A percentile compares a stretch with the other conserved stretches of the same genome.
These are phyloP conservation scores for Calophaca sinica DNA, from an alignment of 306 rosid species.

Conservation along the genomic window DNA sequence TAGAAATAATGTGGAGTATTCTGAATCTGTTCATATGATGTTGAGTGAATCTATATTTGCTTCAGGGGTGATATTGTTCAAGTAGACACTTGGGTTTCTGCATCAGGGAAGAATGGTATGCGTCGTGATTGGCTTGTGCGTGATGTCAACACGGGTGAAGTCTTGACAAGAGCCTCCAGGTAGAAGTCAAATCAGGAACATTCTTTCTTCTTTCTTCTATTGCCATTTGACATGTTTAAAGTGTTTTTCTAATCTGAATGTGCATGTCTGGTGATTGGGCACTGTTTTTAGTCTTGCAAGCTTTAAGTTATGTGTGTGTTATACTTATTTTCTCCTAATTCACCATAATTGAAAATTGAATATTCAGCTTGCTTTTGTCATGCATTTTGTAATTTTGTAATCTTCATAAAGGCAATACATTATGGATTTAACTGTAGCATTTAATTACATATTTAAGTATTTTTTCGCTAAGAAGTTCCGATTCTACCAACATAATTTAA, in stretches of 20 bases:
- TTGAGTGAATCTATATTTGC: conserved; percentile 45
- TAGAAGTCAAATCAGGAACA: conserved; percentile 42
- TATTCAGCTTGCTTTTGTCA: conserved; percentile 24
- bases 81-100: conserved; percentile 92
- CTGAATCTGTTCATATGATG: conserved; percentile 39
- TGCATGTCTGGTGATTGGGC: background rate
- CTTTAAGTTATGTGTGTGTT: conserved; percentile 22
- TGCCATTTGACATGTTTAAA: conserved; percentile 14
- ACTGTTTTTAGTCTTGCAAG: conserved; percentile 16
- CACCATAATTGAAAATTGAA: conserved; percentile 11
- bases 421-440: background rate
- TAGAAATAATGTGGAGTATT: conserved; percentile 13
- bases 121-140: conserved; percentile 95
- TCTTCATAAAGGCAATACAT: background rate
- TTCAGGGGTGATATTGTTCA: conserved; percentile 97
- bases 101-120: conserved; percentile 92
- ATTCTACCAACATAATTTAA: background rate
- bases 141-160: conserved; percentile 75
- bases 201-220: conserved; percentile 11
- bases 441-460: background rate
- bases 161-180: conserved; percentile 91
- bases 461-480: conserved; percentile 2
- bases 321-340: conserved; percentile 4
- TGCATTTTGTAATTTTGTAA: background rate
- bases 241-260: conserved; percentile 28